Conservation (phyloP, 2,329 filamentous ascomycete species). For the Pseudogymnoascus sp. region DNA sequence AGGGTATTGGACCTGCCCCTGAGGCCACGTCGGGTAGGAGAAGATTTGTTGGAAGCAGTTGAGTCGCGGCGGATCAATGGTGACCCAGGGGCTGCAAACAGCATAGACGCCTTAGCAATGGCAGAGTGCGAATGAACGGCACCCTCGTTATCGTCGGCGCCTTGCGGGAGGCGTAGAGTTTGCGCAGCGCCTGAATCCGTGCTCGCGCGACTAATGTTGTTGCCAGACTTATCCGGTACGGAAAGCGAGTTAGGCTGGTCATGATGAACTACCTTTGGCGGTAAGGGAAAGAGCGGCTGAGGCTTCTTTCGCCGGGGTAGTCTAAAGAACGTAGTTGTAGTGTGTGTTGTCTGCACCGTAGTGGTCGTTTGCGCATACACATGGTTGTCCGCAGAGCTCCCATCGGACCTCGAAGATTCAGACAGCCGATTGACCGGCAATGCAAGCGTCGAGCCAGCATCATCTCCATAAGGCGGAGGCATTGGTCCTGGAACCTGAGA, state of each 20-base stretch:
- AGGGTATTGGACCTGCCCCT: slow-evolving; percentile 83
- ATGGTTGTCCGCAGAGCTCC: slow-evolving; percentile 63
- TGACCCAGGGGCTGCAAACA: slow-evolving; percentile 33
- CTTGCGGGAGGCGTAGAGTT: not conserved
- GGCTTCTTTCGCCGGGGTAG: slow-evolving; percentile 70
- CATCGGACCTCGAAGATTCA: slow-evolving; percentile 86
- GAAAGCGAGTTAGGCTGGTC: not conserved
- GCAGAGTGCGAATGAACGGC: slow-evolving; percentile 15
- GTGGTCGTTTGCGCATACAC: slow-evolving; percentile 52
- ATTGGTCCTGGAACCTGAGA: slow-evolving; percentile 37
- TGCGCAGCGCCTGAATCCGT: not conserved
- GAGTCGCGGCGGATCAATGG: slow-evolving; percentile 53
- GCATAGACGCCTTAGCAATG: slow-evolving; percentile 19
- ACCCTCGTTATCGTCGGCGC: not conserved
- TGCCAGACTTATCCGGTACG: not conserved
- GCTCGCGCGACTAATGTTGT: not conserved
- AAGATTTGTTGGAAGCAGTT: slow-evolving; percentile 56
- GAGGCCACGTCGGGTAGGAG: slow-evolving; percentile 53
- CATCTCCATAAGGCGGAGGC: slow-evolving; percentile 55
- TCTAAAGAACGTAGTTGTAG: slow-evolving; percentile 70
- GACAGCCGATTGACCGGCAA: slow-evolving; percentile 61
- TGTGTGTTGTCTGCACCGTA: slow-evolving; percentile 56
- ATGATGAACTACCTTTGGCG: slow-evolving; percentile 52
- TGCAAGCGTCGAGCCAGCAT: slow-evolving; percentile 53
- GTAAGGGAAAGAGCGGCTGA: slow-evolving; percentile 79